Percentiles rank a stretch among this genome's conserved stretches.
Evolutionary conservation across 2,329 filamentous ascomycete genomes (phyloP).

Genomic region (Coniochaeta hoffmannii): DNA sequence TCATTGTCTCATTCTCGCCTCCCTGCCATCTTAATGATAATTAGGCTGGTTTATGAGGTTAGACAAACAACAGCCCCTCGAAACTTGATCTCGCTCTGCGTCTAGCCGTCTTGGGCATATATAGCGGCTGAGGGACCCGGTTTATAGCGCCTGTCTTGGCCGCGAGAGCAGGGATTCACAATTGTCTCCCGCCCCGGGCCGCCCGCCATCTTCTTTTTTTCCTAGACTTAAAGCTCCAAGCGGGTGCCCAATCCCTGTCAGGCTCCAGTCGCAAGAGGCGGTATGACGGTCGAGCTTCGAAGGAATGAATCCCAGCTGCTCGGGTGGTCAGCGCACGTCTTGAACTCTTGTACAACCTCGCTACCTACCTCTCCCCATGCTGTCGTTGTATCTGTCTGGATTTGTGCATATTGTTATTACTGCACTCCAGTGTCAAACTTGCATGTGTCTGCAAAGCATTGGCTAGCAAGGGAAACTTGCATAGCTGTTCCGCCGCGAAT

Average conservation of each 20-base stretch:
- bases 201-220: constrained; percentile 5
- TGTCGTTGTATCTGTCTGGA: background rate
- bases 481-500: constrained; percentile 8
- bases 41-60: background rate
- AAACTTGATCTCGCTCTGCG: background rate
- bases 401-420: constrained; percentile 1
- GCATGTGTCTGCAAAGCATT: constrained; percentile 39
- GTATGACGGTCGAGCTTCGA: background rate
- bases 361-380: background rate
- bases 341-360: background rate
- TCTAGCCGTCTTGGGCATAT: background rate
- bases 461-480: constrained; percentile 22
- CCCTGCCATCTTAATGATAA: background rate
- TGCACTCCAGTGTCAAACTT: constrained; percentile 17
- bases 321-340: background rate
- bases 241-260: background rate
- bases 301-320: background rate
- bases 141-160: background rate
- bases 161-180: background rate
- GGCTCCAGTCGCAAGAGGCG: background rate
- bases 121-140: background rate
- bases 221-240: background rate
- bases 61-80: background rate
- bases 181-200: background rate
- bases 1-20: background rate